Base-by-base conservation (phyloP, 1,284 basidiomycete species). In the Boletus smithii region DNA sequence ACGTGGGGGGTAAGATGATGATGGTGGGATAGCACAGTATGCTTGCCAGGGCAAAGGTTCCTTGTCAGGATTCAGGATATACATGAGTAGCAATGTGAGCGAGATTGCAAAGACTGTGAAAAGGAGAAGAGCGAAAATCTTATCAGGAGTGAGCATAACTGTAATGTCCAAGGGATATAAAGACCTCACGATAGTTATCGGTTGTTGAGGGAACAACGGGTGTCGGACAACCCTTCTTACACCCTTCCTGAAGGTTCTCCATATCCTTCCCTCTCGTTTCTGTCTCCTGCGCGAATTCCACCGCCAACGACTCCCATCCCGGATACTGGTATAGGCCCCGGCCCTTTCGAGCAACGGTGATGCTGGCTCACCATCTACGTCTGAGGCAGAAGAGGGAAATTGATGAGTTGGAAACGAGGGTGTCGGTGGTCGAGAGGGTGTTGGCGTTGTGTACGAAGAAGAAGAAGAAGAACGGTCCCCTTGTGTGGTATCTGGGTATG, bases 51-150 rank as follows among this genome's bases (percentile, higher is more conserved):
- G 94, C 24, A 95, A 71, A 13, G 92, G 87, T 48, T 89, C 87
- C 68, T 97, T 97, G 76, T 99, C 95, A 37, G 94, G 92, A 65
- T 97, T 95, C 62, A 97, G 81, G 53, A 95, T 80, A 68, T 95
- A 88, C 64, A 93, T 94, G 66, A 97, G 78, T 46, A 90, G 74
- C 49, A 91, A 80, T 48, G 90, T 87, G 55, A 89, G 75, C 55
- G 83, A 83, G 53, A 91, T 79, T 49, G 83, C 81, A 60, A 94
- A 83, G 48, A 86, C 73, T 46, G 82, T 79, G 58, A 89, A 75
- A 45, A 88, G 69, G 51, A 88, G 78, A 54, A 89, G 74, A 17
- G 85, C 78, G 45, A 89, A 74, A 56, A 89, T 75, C 88, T 90
- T 53, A 17, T 57, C n/a, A 16, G 16, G 36, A 53, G 48, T 53